A percentile compares a stretch with the other conserved stretches of the same genome.
phyloP scores from a whole-genome alignment of 148 eudicot genomes.

The Vaccinium macrocarpon region DNA sequence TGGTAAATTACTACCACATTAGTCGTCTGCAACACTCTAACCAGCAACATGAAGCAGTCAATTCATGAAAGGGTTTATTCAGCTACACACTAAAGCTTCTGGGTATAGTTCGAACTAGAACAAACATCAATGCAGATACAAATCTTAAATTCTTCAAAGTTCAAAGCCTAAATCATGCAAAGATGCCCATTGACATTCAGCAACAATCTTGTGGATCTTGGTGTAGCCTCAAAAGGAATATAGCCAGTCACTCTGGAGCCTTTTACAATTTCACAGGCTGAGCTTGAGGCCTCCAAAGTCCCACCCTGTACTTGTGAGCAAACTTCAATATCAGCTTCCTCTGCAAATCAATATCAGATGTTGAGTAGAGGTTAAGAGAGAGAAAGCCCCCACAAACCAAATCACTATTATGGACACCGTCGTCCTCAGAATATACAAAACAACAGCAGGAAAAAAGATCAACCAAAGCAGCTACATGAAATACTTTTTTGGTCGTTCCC shows the following conservation, averaged over 20 bases:
- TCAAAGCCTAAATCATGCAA: neutral
- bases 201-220: slow-evolving; percentile 7
- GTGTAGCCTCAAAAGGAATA: neutral
- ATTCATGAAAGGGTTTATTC: neutral
- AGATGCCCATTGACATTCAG: neutral
- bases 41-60: no score
- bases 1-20: neutral
- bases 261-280: slow-evolving; percentile 15
- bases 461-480: neutral
- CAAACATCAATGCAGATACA: neutral
- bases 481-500: neutral
- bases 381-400: neutral
- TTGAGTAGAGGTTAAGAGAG: neutral
- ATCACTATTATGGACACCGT: neutral
- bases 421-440: neutral
- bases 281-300: slow-evolving; percentile 28
- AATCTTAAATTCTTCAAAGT: neutral
- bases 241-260: neutral
- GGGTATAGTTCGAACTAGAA: neutral
- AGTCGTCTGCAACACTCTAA: neutral
- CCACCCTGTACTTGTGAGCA: slow-evolving; percentile 22
- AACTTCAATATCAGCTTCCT: slow-evolving; percentile 27
- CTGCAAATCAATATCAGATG: slow-evolving; percentile 7
- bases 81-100: neutral
- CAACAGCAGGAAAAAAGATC: neutral